Percentiles rank a stretch among this genome's conserved stretches.
phyloP scores from a whole-genome alignment of 805 yeast species.

The Teunomyces lycoperdinae region DNA sequence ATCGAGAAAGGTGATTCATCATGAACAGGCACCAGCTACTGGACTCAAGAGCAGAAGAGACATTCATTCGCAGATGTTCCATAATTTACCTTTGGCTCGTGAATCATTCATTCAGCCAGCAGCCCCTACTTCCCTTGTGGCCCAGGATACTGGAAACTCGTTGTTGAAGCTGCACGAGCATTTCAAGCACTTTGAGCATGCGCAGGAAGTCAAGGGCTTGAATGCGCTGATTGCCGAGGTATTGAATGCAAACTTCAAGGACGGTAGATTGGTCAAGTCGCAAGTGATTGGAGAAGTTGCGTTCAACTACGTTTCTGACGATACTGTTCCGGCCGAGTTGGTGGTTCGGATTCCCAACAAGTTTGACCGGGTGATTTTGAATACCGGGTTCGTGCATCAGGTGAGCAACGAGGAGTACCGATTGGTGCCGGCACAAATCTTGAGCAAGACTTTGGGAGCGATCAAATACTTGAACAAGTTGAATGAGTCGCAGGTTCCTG shows the following conservation, averaged over 20 bases:
- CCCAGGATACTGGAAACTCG: conserved; percentile 42
- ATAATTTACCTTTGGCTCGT: conserved; percentile 41
- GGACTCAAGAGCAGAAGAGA: conserved; percentile 34
- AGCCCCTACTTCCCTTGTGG: conserved; percentile 13
- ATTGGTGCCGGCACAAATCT: conserved; percentile 48
- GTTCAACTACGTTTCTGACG: conserved; percentile 52
- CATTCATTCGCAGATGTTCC: conserved; percentile 46
- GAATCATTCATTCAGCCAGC: conserved; percentile 15
- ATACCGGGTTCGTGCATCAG: conserved; percentile 34
- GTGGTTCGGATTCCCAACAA: conserved; percentile 44
- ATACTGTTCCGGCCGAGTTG: conserved; percentile 20
- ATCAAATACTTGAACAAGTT: conserved; percentile 65
- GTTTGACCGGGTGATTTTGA: conserved; percentile 48
- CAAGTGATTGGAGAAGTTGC: conserved; percentile 85
- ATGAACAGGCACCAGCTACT: conserved; percentile 8
- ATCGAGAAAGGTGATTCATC: conserved; percentile 47
- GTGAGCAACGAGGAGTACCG: conserved; percentile 33
- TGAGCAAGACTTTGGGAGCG: conserved; percentile 72
- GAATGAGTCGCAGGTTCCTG: conserved; percentile 51
- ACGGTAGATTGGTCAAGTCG: conserved; percentile 58
- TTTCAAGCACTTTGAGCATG: conserved; percentile 31
- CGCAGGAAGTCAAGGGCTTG: conserved; percentile 45
- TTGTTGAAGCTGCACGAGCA: conserved; percentile 48
- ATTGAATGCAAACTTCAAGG: conserved; percentile 67
- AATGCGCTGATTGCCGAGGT: conserved; percentile 87